phyloP scores from a whole-genome alignment of 352 stramenopile species.

The Phytophthora brassicae region DNA sequence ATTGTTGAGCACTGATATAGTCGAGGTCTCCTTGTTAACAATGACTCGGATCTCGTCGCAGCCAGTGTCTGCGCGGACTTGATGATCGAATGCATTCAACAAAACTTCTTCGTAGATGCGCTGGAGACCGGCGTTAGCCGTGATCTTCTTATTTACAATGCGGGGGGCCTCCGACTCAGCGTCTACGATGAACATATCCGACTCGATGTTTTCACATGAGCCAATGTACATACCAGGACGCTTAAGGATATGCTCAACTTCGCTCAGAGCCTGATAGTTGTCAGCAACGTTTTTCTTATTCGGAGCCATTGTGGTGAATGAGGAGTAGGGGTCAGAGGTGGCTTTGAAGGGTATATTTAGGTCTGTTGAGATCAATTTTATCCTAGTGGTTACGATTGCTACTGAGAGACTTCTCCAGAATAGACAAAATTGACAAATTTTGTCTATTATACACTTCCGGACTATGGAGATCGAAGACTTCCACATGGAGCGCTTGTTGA shows the following conservation, averaged over 20 bases:
- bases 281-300: no score
- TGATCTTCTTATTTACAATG: background rate
- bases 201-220: background rate
- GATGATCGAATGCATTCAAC: slow-evolving; percentile 2
- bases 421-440: no score
- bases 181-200: background rate
- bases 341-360: no score
- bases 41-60: background rate
- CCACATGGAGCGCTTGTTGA: no score
- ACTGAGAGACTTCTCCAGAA: no score
- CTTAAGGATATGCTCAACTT: background rate
- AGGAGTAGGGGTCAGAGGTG: no score
- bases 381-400: no score
- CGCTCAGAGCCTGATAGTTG: background rate
- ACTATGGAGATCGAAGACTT: no score
- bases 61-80: background rate
- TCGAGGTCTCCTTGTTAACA: background rate
- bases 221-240: background rate
- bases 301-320: no score
- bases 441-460: no score
- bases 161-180: background rate
- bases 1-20: slow-evolving; percentile 1
- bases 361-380: no score
- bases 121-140: no score
- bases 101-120: background rate